Conservation (phyloP, 1,284 basidiomycete species). For the Papiliotrema laurentii region DNA sequence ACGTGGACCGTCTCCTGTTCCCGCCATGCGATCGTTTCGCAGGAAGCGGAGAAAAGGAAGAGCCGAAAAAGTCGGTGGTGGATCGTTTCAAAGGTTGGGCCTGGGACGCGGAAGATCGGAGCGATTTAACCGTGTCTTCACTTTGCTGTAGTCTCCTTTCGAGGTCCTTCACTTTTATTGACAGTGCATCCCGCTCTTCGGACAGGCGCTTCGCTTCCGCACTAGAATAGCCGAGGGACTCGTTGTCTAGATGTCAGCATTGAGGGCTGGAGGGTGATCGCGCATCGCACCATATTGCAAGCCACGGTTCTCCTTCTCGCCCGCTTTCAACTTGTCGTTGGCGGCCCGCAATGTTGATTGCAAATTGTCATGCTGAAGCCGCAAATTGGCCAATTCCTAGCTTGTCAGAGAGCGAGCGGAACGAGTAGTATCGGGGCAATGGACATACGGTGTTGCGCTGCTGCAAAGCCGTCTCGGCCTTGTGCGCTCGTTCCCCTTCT, state of each 20-base stretch:
- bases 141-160: not conserved
- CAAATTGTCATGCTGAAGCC: slow-evolving; percentile 37
- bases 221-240: slow-evolving; percentile 3
- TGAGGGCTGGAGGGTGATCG: not conserved
- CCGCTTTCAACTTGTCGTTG: slow-evolving; percentile 24
- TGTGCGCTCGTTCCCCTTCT: slow-evolving; percentile 29
- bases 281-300: slow-evolving; percentile 34
- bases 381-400: slow-evolving; percentile 33
- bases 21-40: slow-evolving; percentile 3
- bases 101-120: not conserved
- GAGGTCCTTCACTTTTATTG: slow-evolving; percentile 3
- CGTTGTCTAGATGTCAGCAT: slow-evolving; percentile 1
- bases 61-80: slow-evolving; percentile 2
- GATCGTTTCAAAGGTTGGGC: not conserved
- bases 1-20: slow-evolving; percentile 24
- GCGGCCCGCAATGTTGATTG: slow-evolving; percentile 28
- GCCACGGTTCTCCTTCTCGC: slow-evolving; percentile 33
- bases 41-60: slow-evolving; percentile 2
- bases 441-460: not conserved
- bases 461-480: slow-evolving; percentile 23
- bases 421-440: not conserved
- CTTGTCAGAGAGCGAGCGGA: not conserved
- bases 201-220: slow-evolving; percentile 1
- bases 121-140: slow-evolving; percentile 8
- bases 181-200: slow-evolving; percentile 1